Evolutionary conservation across 179 eudicot species (phyloP), one percentile per base, ranked within the genome.

Genomic region (Beta lomatogona): DNA sequence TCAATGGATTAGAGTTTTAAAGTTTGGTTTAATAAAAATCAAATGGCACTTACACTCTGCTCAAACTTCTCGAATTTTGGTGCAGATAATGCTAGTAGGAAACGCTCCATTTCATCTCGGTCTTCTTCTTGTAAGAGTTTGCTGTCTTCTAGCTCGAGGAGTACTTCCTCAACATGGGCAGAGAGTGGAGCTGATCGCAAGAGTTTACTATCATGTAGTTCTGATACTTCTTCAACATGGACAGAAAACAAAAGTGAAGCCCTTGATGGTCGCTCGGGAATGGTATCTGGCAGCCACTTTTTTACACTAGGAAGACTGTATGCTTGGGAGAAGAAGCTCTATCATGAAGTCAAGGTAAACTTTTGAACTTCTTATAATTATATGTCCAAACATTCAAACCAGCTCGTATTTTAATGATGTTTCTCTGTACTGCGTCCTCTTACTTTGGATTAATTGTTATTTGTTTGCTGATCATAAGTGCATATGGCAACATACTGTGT

Each of bases 271-370:
- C 73, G 28, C 63, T 78, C 86, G 16, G 87, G 91, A 72, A 91
- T 91, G 92, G 82, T 79, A 50, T 87, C 94, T 9, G 94, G 94
- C 18, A 88, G 91, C 76, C 94, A 91, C 87, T 89, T 88, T 0
- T 83, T 69, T 68, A 91, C 94, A 3, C 67, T 91, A 61, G 92
- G 85, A 71, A 87, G 94, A 70, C 77, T 91, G 59, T 89, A 85
- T 82, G 93, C 91, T 69, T 91, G 93, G 92, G 93, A 91, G 77
- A 88, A 88, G 88, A 91, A 91, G 89, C 91, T 91, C 60, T 91
- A 82, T 65, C 82, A 84, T 19, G 94, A 91, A 78, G 85, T 89
- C 18, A 91, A 89, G 91, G 94, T 91, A 87, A 74, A 25, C 61
- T 57, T 53, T n/a, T 28, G 46, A 52, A 14, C 21, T 9, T 5